These are phyloP conservation scores for Piloderma croceum DNA, from an alignment of 768 basidiomycete genomes.

Conservation along the genomic window DNA sequence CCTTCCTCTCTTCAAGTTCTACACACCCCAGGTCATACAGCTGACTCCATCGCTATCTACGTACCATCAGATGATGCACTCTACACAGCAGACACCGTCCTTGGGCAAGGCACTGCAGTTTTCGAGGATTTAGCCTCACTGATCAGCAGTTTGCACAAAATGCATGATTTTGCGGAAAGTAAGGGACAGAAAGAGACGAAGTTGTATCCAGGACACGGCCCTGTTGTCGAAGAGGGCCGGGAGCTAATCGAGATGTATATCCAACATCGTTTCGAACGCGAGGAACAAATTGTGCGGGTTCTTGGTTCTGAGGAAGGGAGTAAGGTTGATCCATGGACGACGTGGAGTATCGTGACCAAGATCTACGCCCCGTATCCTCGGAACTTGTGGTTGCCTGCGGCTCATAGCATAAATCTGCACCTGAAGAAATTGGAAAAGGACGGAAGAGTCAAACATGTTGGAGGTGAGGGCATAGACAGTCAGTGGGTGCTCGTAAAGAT, in stretches of 20 bases:
- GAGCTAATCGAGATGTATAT: slow-evolving; percentile 68
- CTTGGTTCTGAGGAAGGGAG: slow-evolving; percentile 27
- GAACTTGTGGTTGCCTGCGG: slow-evolving; percentile 66
- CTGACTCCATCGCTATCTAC: slow-evolving; percentile 75
- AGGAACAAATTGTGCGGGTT: slow-evolving; percentile 64
- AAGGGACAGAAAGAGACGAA: slow-evolving; percentile 37
- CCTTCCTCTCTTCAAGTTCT: slow-evolving; percentile 56
- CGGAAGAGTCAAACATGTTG: slow-evolving; percentile 44
- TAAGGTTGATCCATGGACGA: slow-evolving; percentile 60
- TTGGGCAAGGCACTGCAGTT: slow-evolving; percentile 86
- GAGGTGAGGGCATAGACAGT: slow-evolving; percentile 47
- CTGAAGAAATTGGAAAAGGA: slow-evolving; percentile 68
- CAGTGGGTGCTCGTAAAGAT: slow-evolving; percentile 38
- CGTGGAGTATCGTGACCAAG: slow-evolving; percentile 55
- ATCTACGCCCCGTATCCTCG: slow-evolving; percentile 73
- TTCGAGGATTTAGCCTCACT: slow-evolving; percentile 81
- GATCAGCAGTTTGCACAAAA: slow-evolving; percentile 53
- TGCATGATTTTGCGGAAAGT: slow-evolving; percentile 34
- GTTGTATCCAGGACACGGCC: slow-evolving; percentile 90
- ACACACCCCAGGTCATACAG: slow-evolving; percentile 87
- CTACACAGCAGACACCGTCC: slow-evolving; percentile 87
- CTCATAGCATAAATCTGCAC: slow-evolving; percentile 64
- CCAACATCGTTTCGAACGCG: slow-evolving; percentile 73
- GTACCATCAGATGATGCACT: slow-evolving; percentile 66
- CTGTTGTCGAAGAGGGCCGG: slow-evolving; percentile 60